Evolutionary conservation across 2,329 filamentous ascomycete genomes (phyloP), one percentile per base, ranked within the genome.

Genomic region (Arachnopeziza araneosa): DNA sequence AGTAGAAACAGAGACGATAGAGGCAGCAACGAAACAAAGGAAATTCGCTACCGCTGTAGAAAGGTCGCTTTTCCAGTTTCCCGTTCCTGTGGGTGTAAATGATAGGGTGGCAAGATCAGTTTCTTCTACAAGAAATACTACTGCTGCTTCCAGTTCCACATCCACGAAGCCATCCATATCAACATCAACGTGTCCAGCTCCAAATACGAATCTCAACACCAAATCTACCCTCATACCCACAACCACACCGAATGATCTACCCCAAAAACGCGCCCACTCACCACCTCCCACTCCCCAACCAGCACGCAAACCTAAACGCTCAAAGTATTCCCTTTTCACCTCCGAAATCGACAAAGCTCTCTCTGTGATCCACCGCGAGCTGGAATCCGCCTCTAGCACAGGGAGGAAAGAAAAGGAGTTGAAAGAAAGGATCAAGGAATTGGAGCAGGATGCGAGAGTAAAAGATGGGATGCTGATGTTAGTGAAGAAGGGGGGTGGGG

Each of bases 281-380:
- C 26, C 26, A 30, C 26, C 26, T 9, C 26, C 26, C 4, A 5
- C 26, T 30, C 26, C 26, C 5, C 26, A 30, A 9, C 26, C 26
- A 30, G 26, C 26, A 4, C 26, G 26, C 9, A 30, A 30, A 19
- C 36, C 59, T 7, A 68, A 68, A 21, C 61, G 61, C 50, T 66
- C 63, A 1, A 66, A 66, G 52, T 66, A 66, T 48, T 66, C 64
- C 19, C 50, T 60, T 3, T 59, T 65, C 44, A 63, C 64, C 1
- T 60, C 60, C 12, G 60, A 65, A 48, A 60, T 66, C 24, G 66
- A 68, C 24, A 66, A 65, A 57, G 64, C 66, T 8, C 59, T 66
- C 21, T 22, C 59, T 6, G 59, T 66, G 8, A 64, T 68, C 22
- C 60, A 65, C 26, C 62, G 57, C 21, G 62, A 66, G 30, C 58